These are phyloP conservation scores for Haematococcus lacustris DNA, from an alignment of 139 green algal species.

Conservation along the genomic window DNA sequence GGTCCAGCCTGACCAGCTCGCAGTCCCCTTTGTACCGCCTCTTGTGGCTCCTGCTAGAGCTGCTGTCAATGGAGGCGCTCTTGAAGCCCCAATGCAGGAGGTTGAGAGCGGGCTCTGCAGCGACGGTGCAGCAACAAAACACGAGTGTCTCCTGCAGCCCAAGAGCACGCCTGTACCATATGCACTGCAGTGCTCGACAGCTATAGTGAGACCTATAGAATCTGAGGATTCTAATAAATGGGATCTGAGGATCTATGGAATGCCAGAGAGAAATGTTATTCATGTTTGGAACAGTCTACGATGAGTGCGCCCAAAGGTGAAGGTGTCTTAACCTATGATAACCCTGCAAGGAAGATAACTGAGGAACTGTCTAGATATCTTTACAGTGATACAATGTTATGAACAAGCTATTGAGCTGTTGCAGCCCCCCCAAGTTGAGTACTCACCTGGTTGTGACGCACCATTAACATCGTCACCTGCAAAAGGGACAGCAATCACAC, in stretches of 20 bases:
- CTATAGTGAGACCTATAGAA: background rate
- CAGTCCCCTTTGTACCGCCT: background rate
- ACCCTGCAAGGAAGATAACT: background rate
- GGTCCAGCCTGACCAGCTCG: background rate
- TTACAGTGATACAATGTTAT: background rate
- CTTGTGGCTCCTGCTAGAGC: background rate
- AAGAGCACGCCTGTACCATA: background rate
- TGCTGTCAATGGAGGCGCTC: background rate
- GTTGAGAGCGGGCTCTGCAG: background rate
- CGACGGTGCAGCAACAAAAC: background rate
- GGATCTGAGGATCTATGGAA: background rate
- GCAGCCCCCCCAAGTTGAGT: background rate
- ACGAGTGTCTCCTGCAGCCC: background rate
- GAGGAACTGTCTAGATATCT: background rate
- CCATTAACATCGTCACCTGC: background rate
- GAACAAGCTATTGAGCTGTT: background rate
- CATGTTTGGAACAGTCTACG: background rate
- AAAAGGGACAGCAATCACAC: background rate
- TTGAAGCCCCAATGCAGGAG: background rate
- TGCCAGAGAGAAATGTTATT: background rate
- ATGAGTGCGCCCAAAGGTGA: background rate
- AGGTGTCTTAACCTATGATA: background rate
- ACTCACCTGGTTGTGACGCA: background rate
- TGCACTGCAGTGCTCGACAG: background rate
- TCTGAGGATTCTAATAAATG: background rate